A percentile compares a stretch with the other conserved stretches of the same genome.
These are phyloP conservation scores for Tolypocladium paradoxum DNA, from an alignment of 2,329 filamentous ascomycete species.

Conservation along the genomic window DNA sequence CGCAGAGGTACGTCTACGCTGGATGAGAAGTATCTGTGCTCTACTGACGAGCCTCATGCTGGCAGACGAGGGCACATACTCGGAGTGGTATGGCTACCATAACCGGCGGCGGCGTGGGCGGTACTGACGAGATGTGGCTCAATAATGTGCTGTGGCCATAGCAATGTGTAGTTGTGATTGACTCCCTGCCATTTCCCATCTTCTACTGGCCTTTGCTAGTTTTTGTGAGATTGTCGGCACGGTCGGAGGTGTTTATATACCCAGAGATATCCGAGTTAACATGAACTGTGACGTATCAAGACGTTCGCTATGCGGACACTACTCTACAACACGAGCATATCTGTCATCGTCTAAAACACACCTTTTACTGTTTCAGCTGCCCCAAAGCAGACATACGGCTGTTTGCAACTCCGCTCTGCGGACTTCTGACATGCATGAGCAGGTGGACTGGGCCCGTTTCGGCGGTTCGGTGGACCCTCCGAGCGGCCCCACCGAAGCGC, in stretches of 20 bases:
- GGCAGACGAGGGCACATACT: slow-evolving; percentile 2
- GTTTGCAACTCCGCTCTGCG: not conserved
- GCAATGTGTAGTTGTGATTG: not conserved
- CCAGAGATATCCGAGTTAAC: not conserved
- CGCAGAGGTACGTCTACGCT: slow-evolving; percentile 30
- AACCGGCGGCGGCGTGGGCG: not conserved
- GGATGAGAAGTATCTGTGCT: not conserved
- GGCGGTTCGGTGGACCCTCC: slow-evolving; percentile 2
- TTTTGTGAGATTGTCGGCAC: not conserved
- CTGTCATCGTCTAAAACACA: too few relatives aligned
- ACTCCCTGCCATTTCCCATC: too few relatives aligned
- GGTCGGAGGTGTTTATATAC: not conserved
- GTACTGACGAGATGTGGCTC: too few relatives aligned
- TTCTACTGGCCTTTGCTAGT: too few relatives aligned
- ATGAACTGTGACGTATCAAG: not conserved
- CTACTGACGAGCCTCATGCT: not conserved
- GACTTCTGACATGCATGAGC: not conserved
- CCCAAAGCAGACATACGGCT: not conserved
- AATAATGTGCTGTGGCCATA: not conserved
- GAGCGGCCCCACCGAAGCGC: slow-evolving; percentile 5
- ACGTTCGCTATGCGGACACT: not conserved
- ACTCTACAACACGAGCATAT: too few relatives aligned
- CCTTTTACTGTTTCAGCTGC: not conserved
- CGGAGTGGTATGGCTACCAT: slow-evolving; percentile 3
- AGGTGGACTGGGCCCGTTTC: not conserved